phyloP scores from a whole-genome alignment of 2,329 filamentous ascomycete species.

The Plectosphaerella plurivora region DNA sequence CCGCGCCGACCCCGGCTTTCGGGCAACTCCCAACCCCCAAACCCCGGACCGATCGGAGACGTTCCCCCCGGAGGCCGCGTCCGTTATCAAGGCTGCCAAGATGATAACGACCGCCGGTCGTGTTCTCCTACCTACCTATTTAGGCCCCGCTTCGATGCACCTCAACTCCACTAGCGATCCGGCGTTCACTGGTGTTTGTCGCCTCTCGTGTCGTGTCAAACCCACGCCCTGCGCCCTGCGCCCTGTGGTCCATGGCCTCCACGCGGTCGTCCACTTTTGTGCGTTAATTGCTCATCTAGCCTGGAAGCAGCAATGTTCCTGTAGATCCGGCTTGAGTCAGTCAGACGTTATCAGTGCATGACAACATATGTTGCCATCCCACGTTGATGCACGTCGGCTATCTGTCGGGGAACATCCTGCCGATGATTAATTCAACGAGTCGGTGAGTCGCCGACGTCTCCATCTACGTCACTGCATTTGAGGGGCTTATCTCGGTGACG shows the following conservation, averaged over 20 bases:
- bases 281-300: slow-evolving; percentile 1
- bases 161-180: neutral
- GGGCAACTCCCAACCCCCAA: neutral
- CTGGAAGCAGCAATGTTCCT: neutral
- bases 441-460: no score
- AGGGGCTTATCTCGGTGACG: no score
- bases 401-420: no score
- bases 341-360: neutral
- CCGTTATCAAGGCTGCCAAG: slow-evolving; percentile 1
- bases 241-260: neutral
- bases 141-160: neutral
- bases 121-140: neutral
- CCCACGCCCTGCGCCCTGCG: neutral
- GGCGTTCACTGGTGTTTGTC: neutral
- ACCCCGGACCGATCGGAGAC: slow-evolving; percentile 2
- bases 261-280: neutral
- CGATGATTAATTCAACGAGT: no score
- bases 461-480: no score
- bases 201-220: no score
- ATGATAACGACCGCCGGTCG: neutral
- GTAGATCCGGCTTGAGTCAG: neutral
- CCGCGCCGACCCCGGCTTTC: no score
- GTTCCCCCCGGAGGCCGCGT: neutral
- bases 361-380: neutral
- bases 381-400: neutral